Evolutionary conservation across 192 early-diverging fungal genomes (phyloP), one percentile per base, ranked within the genome.

Genomic region (Entomortierella chlamydospora): DNA sequence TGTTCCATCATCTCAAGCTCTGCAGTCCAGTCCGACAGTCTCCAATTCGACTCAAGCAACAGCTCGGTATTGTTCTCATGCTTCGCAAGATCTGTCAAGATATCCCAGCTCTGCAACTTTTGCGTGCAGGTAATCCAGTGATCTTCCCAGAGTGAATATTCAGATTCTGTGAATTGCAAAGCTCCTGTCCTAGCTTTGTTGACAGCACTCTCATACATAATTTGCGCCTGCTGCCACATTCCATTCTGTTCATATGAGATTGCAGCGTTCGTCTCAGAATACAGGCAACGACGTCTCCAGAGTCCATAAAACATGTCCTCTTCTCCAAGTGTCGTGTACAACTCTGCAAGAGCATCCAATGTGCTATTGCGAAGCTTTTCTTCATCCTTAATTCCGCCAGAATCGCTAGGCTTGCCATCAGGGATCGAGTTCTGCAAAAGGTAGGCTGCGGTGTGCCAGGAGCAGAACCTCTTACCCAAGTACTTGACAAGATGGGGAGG

Each of bases 81-180:
- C 72, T 95, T 94, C 15, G 95, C 91, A 37, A 99, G 89, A 60
- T 99, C 98, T 8, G 88, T 85, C 52, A 99, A 84, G 65, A 98
- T 92, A 64, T 99, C 98, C 98, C 98, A 99, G 76, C 94, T 95
- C 82, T 99, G 97, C 25, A 99, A 81, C 42, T 92, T 92, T 67
- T 97, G 87, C 0, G 97, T 93, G 50, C 94, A 95, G 31, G 83
- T 82, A 26, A 98, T 89, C 98, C 98, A 99, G 60, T 96, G 95
- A 60, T 96, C 90, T 85, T 99, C 98, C 98, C 98, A 99, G 23
- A 99, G 82, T 29, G 88, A 87, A 81, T 98, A 99, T 63, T 99
- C 98, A 2, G 95, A 90, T 81, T 99, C 98, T 29, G 92, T 91
- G 68, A 96, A 98, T 17, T 94, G 93, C 34, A 96, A 74, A 2